Percentiles rank a stretch among this genome's conserved stretches.
phyloP scores from a whole-genome alignment of 2,329 filamentous ascomycete species.

The Penicillium sp. region DNA sequence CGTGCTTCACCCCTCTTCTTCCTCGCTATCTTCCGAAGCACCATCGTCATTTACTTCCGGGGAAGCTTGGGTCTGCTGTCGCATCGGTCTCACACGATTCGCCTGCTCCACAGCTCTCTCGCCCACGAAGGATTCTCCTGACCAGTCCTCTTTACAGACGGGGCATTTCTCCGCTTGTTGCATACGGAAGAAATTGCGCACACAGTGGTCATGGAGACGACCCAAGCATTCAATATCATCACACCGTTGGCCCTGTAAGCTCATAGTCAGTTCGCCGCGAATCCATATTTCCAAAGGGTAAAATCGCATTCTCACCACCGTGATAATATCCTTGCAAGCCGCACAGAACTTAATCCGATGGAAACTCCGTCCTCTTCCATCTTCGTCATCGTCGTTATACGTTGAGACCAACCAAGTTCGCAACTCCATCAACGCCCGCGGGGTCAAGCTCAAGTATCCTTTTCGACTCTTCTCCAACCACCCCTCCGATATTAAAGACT shows the following conservation, averaged over 20 bases:
- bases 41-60: constrained; percentile 1
- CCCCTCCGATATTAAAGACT: constrained; percentile 71
- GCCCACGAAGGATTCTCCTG: constrained; percentile 56
- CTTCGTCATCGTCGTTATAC: constrained; percentile 76
- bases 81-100: constrained; percentile 10
- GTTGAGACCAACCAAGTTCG: constrained; percentile 81
- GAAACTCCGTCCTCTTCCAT: constrained; percentile 45
- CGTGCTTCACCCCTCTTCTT: constrained; percentile 10
- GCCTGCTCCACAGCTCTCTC: constrained; percentile 50
- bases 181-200: constrained; percentile 72
- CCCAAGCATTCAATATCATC: constrained; percentile 66
- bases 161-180: constrained; percentile 67
- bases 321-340: constrained; percentile 88
- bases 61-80: neutral
- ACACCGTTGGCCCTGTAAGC: constrained; percentile 70
- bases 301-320: constrained; percentile 57
- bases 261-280: constrained; percentile 8
- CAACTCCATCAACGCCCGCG: constrained; percentile 82
- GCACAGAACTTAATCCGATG: constrained; percentile 83
- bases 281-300: neutral
- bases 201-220: constrained; percentile 77
- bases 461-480: constrained; percentile 79
- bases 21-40: constrained; percentile 8
- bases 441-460: constrained; percentile 75
- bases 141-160: constrained; percentile 56